Evolutionary conservation across 2,329 filamentous ascomycete genomes (phyloP).

Genomic region (Cercospora zeae-maydis): DNA sequence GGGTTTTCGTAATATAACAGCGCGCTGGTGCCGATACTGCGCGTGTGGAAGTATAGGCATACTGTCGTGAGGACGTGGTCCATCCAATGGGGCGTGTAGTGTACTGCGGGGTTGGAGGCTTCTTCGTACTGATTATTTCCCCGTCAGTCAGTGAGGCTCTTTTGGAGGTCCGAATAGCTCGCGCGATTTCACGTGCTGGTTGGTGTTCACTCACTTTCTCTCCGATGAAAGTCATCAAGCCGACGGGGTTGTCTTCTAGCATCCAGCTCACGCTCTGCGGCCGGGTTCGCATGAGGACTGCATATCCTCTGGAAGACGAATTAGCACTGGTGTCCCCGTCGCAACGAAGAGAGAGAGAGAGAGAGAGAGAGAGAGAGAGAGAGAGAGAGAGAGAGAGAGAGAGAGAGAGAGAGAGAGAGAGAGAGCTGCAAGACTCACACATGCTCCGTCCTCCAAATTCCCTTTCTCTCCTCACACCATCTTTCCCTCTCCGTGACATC

Average conservation of each 20-base stretch:
- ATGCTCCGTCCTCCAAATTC: slow-evolving; percentile 41
- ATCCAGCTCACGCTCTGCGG: slow-evolving; percentile 45
- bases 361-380: no score
- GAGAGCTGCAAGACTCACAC: not conserved
- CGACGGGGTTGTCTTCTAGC: slow-evolving; percentile 44
- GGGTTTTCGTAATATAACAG: slow-evolving; percentile 42
- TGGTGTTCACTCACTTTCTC: slow-evolving; percentile 35
- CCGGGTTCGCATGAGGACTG: slow-evolving; percentile 42
- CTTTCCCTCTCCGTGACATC: slow-evolving; percentile 36
- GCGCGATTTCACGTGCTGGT: not conserved
- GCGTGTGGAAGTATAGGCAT: slow-evolving; percentile 41
- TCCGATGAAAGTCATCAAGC: slow-evolving; percentile 45
- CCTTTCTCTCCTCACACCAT: slow-evolving; percentile 32
- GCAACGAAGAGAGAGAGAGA: no score
- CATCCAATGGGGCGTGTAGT: slow-evolving; percentile 35
- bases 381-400: no score
- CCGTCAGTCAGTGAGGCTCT: not conserved
- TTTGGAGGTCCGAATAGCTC: not conserved
- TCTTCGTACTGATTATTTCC: slow-evolving; percentile 37
- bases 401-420: no score
- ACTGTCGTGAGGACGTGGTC: slow-evolving; percentile 35
- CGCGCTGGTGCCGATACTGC: slow-evolving; percentile 39
- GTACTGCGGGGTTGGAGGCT: slow-evolving; percentile 37
- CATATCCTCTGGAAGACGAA: slow-evolving; percentile 37
- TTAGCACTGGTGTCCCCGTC: not conserved